Percentiles rank a stretch among this genome's conserved stretches.
Evolutionary conservation across 495 filamentous ascomycete genomes (phyloP).

Genomic region (Neurospora sp.): DNA sequence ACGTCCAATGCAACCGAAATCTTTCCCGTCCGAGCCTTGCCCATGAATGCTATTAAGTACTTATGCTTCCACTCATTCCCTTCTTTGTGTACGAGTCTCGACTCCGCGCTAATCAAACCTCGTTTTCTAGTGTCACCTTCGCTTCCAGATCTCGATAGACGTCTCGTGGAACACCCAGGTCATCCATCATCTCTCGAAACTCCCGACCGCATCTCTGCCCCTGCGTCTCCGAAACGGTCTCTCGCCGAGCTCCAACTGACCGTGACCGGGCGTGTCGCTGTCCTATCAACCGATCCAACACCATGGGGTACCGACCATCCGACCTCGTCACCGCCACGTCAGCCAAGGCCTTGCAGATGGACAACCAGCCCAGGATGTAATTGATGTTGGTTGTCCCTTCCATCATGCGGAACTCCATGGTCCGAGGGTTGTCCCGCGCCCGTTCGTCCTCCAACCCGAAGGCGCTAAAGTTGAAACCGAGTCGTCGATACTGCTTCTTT

Average conservation of each 20-base stretch:
- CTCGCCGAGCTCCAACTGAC: neutral
- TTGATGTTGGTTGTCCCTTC: slow-evolving; percentile 15
- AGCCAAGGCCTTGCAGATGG: slow-evolving; percentile 15
- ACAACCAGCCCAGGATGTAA: slow-evolving; percentile 17
- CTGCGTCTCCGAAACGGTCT: neutral
- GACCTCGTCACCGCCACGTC: slow-evolving; percentile 10
- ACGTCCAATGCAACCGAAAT: neutral
- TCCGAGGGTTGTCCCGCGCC: slow-evolving; percentile 18
- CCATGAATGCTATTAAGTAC: neutral
- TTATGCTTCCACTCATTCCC: neutral
- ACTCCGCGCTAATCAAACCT: neutral
- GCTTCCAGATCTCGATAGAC: slow-evolving; percentile 9
- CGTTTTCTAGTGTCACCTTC: slow-evolving; percentile 14
- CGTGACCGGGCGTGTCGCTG: neutral
- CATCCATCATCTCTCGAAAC: slow-evolving; percentile 19
- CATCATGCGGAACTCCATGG: slow-evolving; percentile 27
- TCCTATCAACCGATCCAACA: slow-evolving; percentile 3
- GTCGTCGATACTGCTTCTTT: slow-evolving; percentile 13
- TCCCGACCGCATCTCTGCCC: slow-evolving; percentile 7
- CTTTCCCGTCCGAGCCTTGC: neutral
- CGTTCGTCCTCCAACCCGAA: slow-evolving; percentile 24
- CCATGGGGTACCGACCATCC: slow-evolving; percentile 9
- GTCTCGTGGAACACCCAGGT: slow-evolving; percentile 9
- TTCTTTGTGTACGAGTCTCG: neutral
- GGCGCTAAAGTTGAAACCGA: slow-evolving; percentile 27